A percentile compares a stretch with the other conserved stretches of the same genome.
Evolutionary conservation across 192 early-diverging fungal species (phyloP).

Genomic region (Obelidium mucronatum): DNA sequence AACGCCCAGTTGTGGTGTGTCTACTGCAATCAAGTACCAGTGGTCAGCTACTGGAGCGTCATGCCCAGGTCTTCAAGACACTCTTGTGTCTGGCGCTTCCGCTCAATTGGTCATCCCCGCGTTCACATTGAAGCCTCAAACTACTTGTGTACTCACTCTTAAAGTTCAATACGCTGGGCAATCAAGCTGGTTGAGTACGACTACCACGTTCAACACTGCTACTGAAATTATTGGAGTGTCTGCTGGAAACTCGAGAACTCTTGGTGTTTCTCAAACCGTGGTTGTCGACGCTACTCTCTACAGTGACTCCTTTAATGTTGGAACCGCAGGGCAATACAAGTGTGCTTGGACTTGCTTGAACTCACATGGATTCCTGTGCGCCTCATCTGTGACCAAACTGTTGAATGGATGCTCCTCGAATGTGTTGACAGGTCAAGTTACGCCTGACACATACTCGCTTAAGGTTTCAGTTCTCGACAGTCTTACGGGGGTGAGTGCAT

Average conservation of each 20-base stretch:
- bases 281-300: conserved; percentile 19
- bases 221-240: conserved; percentile 29
- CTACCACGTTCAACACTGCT: conserved; percentile 20
- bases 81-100: background rate
- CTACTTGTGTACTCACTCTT: conserved; percentile 15
- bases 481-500: background rate
- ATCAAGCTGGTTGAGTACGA: background rate
- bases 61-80: conserved; percentile 28
- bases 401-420: conserved; percentile 22
- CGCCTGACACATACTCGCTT: conserved; percentile 5
- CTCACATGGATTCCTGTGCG: conserved; percentile 21
- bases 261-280: conserved; percentile 2
- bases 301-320: background rate
- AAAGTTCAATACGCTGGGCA: conserved; percentile 23
- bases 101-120: conserved; percentile 28
- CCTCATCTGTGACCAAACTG: background rate
- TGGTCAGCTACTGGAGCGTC: conserved; percentile 1
- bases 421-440: conserved; percentile 8
- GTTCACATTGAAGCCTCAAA: conserved; percentile 4
- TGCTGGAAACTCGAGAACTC: conserved; percentile 29
- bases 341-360: conserved; percentile 33
- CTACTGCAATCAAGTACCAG: conserved; percentile 1
- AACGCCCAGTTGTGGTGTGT: conserved; percentile 6
- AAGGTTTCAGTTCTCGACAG: conserved; percentile 15
- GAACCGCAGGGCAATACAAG: background rate